Evolutionary conservation across 2,329 filamentous ascomycete genomes (phyloP).

Genomic region (Trichophyton schoenleinii): DNA sequence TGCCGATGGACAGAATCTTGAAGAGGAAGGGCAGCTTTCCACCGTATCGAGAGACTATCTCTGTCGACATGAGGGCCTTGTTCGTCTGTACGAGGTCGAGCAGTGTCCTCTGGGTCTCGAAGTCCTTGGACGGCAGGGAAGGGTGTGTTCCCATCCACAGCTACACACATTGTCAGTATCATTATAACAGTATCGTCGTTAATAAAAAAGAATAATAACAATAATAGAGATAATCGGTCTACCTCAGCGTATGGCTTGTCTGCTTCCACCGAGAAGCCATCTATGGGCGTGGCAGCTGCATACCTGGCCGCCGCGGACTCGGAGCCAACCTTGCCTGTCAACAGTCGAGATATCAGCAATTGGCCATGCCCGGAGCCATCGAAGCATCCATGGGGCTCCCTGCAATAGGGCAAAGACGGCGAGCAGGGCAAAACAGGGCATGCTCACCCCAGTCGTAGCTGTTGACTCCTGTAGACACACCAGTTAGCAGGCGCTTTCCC

Average conservation of each 20-base stretch:
- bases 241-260: constrained; percentile 94
- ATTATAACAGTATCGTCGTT: not conserved
- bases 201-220: constrained; percentile 15
- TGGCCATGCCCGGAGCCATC: constrained; percentile 9
- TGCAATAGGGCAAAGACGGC: too few species aligned
- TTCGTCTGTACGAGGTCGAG: constrained; percentile 83
- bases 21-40: constrained; percentile 87
- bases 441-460: constrained; percentile 87
- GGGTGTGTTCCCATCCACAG: constrained; percentile 99
- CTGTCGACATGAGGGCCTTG: constrained; percentile 61
- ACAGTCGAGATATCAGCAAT: constrained; percentile 18
- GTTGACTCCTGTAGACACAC: constrained; percentile 57
- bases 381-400: not conserved
- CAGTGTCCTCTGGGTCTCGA: constrained; percentile 69
- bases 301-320: constrained; percentile 81
- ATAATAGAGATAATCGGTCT: too few species aligned
- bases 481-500: constrained; percentile 2
- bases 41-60: constrained; percentile 62
- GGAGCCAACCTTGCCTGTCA: constrained; percentile 68
- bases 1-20: constrained; percentile 93
- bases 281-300: constrained; percentile 67
- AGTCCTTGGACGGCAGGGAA: constrained; percentile 83
- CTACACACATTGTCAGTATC: constrained; percentile 37
- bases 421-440: constrained; percentile 8
- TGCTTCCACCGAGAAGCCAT: constrained; percentile 62